Evolutionary conservation across 208 protist species (phyloP), one percentile per base, ranked within the genome.

Genomic region (Polymyxa betae): DNA sequence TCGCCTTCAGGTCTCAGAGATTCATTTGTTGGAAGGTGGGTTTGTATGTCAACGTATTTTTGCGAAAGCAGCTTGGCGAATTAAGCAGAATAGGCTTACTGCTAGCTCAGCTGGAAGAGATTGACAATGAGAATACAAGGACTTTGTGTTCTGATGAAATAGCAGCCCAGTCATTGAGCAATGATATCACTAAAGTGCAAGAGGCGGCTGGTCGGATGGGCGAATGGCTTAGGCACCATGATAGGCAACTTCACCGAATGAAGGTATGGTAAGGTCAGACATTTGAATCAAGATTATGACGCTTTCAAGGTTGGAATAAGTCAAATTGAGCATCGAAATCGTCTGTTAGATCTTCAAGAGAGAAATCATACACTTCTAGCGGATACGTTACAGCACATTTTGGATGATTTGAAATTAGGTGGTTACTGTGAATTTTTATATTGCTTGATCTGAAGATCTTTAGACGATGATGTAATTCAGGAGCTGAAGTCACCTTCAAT

Each of bases 401-500:
- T 82, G 12, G 16, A 82, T 40, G 72, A 82, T 82, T 35, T 82
- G n/a, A 40, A 5, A 12, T 43, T 82, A 45, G 72, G 72, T 82
- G 5, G 35, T 35, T 82, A 43, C 12, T 60, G 49, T 24, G 12
- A 60, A 60, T 60, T 60, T 60, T 60, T 60, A 5, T 29, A 24
- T 24, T 60, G 49, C 49, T 29, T 60, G 5, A 60, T 60, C 24
- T 60, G 49, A 60, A 29, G 49, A 24, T 60, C 24, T 60, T 29
- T 60, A 24, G 72, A 5, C 35, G n/a, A 35, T 43, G 72, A 35
- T n/a, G 35, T n/a, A 43, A 38, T 82, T 5, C 5, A 5, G 5
- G 72, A 82, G n/a, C n/a, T 82, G 72, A 43, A 43, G 72, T 82
- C 72, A 45, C 72, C 72, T 5, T 82, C 72, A 43, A 82, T 82